Evolutionary conservation across 2,329 filamentous ascomycete species (phyloP), one percentile per base, ranked within the genome.

Genomic region (Coniochaeta hoffmannii): DNA sequence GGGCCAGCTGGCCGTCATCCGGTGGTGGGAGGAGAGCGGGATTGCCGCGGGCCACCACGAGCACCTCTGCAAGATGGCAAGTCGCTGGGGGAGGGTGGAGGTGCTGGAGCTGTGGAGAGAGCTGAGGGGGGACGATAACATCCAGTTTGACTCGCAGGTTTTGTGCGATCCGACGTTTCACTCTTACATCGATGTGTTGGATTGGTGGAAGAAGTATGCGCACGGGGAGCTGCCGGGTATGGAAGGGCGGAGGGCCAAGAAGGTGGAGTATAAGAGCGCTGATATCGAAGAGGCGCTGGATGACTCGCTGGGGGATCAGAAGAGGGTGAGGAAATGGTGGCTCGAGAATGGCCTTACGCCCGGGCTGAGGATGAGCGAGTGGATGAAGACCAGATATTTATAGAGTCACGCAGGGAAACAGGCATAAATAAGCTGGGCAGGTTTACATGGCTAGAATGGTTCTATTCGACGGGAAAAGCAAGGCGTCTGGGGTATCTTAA

Each of bases 251-350:
- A 74, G 74, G 59, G 83, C 85, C 0, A 78, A 92, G 62, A 80
- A 82, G 53, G 91, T 97, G 26, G 90, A 96, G 69, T 97, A 96
- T 71, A 92, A 93, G 69, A 96, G 90, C 1, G 96, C 91, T 69
- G 91, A 96, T 69, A 94, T 97, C 58, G 92, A 97, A 68, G 93
- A 97, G 71, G 92, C 92, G 0, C 78, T 97, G 36, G 92, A 97
- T 68, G 92, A 96, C 67, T 89, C 90, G 22, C 82, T 93, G 52
- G 82, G 81, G 9, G 85, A 87, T 55, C 59, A 90, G 59, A 83
- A 85, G 60, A 80, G 81, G 35, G 89, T 96, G 17, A 77, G 89
- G 56, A 78, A 80, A 59, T 97, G 93, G 93, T 97, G 93, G 93
- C 87, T 89, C 24, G 75, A 79, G 60, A 93, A 94, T 62, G 90